Base-by-base conservation (phyloP, 2,329 filamentous ascomycete species). In the Fusarium zealandicum region DNA sequence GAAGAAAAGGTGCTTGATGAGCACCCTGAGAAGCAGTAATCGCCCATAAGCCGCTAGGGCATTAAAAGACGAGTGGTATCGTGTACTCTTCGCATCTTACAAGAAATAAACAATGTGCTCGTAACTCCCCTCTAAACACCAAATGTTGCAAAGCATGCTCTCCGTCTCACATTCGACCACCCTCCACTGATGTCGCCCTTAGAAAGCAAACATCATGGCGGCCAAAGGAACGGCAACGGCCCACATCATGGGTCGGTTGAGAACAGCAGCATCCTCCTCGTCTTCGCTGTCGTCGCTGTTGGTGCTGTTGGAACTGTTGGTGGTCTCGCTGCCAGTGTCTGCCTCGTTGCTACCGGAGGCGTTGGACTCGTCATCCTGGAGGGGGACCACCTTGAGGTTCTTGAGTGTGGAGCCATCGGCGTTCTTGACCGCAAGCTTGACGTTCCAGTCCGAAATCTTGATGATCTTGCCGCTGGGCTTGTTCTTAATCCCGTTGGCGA, bases 401-500 rank as follows among this genome's bases (percentile, higher is more conserved):
- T 69, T 73, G 49, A 85, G 63, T 33, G 60, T 66, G 14, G 72
- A 75, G 56, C 78, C 78, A 28, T 76, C 67, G 5, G 71, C 68
- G 55, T 78, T 75, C 51, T 65, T 71, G 65, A 81, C 76, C 20
- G 66, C 65, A 57, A 79, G 68, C 44, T 67, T 71, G 51, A 92
- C 84, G 30, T 80, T 80, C 62, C 91, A 82, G 63, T 84, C 81
- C 42, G 81, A 78, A 65, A 96, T 82, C 58, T 83, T 73, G 59
- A 96, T 81, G 46, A 96, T 74, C 75, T 88, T 84, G 65, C 88
- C 89, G 12, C 71, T 75, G 32, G 86, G 85, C 50, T 86, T 82
- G 59, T 83, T 83, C 41, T 74, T 77, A 55, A 96, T 83, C 58
- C 93, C 93, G 41, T 89, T 85, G 63, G 90, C 80, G 70, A 97